Base-by-base conservation (phyloP, 169 alveolate genomes). In the Eimeria maxima region DNA sequence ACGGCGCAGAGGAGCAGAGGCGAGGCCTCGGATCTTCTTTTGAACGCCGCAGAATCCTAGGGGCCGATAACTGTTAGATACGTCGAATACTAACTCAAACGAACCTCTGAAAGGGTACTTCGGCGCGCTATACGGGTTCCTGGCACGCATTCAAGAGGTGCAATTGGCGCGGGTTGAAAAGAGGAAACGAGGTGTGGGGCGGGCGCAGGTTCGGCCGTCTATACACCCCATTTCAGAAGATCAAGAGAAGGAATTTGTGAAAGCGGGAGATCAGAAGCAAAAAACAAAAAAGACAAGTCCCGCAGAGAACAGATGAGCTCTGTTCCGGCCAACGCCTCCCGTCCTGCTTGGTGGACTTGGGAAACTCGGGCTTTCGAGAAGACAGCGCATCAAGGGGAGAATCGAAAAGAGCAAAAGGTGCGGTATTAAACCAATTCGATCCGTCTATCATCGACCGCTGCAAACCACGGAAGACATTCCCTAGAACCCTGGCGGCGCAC, bases 161-260 rank as follows among this genome's bases (percentile, higher is more conserved):
- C 83, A 73, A 38, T 38, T 50, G 45, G 45, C 44, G 47, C 44
- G 20, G 55, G 29, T 33, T 73, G 44, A 73, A 53, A 55, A 38
- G 29, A 73, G 83, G 13, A 38, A 73, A 38, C 14, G 55, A 73
- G 18, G 50, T 73, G 83, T 73, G 83, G 83, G 83, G 83, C 83
- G 53, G 53, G 44, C 29, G 83, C 83, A 73, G 29, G 83, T 38
- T 73, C 14, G 55, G 7, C 47, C 38, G 83, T 73, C 83, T 38
- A 73, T 73, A 73, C 53, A 73, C 53, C 83, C 53, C 83, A 73
- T 73, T 73, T 73, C 83, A 73, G 83, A 73, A 73, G 83, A 38
- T 55, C 18, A 73, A 14, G 27, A 73, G 83, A 20, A 33, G 11
- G 29, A 73, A 27, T 3, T 38, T 38, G 44, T 73, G 29, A 73